A percentile compares a stretch with the other conserved stretches of the same genome.
Evolutionary conservation across 495 filamentous ascomycete species (phyloP).

Genomic region (Lophiotrema nucula): DNA sequence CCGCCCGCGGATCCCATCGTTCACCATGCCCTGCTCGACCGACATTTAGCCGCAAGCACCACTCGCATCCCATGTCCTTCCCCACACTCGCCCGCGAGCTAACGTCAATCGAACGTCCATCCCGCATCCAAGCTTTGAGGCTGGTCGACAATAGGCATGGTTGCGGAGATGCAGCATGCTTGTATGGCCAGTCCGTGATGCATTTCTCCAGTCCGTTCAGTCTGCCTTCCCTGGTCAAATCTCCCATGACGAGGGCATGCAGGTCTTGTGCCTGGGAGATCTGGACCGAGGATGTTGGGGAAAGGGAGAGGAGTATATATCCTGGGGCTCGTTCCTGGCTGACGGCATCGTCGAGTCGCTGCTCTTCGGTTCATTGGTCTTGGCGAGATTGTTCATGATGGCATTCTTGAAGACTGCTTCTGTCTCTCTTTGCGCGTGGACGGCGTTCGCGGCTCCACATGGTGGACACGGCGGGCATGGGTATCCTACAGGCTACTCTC

Average conservation of each 20-base stretch:
- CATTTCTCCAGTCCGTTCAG: constrained; percentile 24
- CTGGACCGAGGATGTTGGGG: too few species aligned
- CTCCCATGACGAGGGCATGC: too few species aligned
- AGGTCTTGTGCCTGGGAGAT: too few species aligned
- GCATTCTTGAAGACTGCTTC: background rate
- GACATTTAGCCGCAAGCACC: too few species aligned
- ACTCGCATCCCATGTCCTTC: background rate
- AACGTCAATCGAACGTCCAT: background rate
- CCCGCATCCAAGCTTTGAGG: background rate
- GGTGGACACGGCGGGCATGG: background rate
- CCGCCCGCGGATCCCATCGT: too few species aligned
- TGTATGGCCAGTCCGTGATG: constrained; percentile 24
- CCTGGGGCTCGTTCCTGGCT: too few species aligned
- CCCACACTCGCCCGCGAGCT: background rate
- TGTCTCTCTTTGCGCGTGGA: constrained; percentile 5
- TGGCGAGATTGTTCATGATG: too few species aligned
- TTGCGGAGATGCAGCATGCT: constrained; percentile 5
- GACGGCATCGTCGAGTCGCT: too few species aligned
- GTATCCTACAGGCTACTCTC: constrained; percentile 7
- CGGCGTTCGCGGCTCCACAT: constrained; percentile 3
- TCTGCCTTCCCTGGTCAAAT: too few species aligned
- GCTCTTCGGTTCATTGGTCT: too few species aligned
- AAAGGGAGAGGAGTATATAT: too few species aligned
- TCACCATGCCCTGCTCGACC: too few species aligned
- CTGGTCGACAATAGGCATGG: background rate